phyloP scores from a whole-genome alignment of 2,329 filamentous ascomycete species.

The Scedosporium boydii region DNA sequence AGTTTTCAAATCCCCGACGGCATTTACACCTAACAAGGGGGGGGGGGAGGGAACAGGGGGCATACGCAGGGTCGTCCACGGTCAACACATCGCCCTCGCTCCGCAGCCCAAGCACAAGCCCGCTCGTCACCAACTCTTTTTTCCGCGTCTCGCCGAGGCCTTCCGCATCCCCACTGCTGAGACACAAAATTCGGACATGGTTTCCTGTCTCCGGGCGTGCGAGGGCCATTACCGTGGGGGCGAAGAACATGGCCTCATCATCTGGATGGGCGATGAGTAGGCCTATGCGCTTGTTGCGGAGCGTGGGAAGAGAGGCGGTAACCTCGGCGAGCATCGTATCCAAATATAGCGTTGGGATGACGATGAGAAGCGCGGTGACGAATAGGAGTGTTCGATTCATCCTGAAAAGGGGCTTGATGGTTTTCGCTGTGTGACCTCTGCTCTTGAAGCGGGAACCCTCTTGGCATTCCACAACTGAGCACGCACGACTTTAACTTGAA shows the following conservation, averaged over 20 bases:
- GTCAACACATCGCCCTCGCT: slow-evolving; percentile 73
- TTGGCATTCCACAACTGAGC: no score
- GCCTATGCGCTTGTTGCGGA: slow-evolving; percentile 78
- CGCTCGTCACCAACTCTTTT: slow-evolving; percentile 75
- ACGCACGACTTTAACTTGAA: no score
- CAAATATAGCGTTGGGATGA: slow-evolving; percentile 42
- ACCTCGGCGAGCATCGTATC: slow-evolving; percentile 37
- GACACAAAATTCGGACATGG: slow-evolving; percentile 86
- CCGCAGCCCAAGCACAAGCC: slow-evolving; percentile 63
- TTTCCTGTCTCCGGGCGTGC: slow-evolving; percentile 75
- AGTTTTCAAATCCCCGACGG: no score
- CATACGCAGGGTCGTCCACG: slow-evolving; percentile 61
- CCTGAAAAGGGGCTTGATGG: neutral
- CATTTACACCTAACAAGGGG: neutral
- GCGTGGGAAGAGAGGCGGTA: slow-evolving; percentile 45
- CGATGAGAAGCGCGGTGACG: slow-evolving; percentile 23
- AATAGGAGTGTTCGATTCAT: slow-evolving; percentile 5
- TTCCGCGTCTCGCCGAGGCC: slow-evolving; percentile 77
- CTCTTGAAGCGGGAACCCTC: no score
- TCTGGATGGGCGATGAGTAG: slow-evolving; percentile 95
- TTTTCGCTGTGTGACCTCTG: neutral
- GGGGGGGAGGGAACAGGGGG: neutral
- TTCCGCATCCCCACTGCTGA: slow-evolving; percentile 82
- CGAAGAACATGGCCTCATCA: slow-evolving; percentile 99
- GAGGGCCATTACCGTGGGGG: slow-evolving; percentile 77